These are phyloP conservation scores for Cercospora citrullina DNA, from an alignment of 2,329 filamentous ascomycete species.

Conservation along the genomic window DNA sequence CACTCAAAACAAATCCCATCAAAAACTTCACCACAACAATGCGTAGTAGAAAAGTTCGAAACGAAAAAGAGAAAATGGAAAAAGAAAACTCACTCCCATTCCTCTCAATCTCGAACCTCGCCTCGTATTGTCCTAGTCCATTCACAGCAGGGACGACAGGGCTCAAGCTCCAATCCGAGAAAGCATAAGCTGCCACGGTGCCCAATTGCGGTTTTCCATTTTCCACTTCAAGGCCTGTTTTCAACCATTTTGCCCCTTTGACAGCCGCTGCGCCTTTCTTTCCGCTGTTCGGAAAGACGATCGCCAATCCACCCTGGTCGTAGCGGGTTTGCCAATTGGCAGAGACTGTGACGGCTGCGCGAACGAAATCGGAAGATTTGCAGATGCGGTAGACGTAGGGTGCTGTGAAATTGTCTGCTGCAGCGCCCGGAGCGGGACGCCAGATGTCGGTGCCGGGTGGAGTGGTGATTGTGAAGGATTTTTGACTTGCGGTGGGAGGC, in stretches of 20 bases:
- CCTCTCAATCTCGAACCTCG: conserved; percentile 24
- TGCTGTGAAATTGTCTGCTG: conserved; percentile 23
- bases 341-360: conserved; percentile 19
- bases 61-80: not conserved
- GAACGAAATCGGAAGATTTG: conserved; percentile 13
- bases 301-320: conserved; percentile 23
- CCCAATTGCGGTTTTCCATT: conserved; percentile 22
- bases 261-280: not conserved
- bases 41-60: not conserved
- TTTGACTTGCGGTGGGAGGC: conserved; percentile 1
- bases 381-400: conserved; percentile 24
- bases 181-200: conserved; percentile 20
- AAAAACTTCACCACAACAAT: not conserved
- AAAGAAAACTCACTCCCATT: conserved; percentile 50
- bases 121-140: conserved; percentile 8
- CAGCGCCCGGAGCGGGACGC: conserved; percentile 19
- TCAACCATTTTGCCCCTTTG: conserved; percentile 18
- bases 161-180: conserved; percentile 24
- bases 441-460: conserved; percentile 25
- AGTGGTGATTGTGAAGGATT: conserved; percentile 22
- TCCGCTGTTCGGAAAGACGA: conserved; percentile 14
- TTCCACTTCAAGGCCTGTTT: conserved; percentile 21
- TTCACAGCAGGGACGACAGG: conserved; percentile 18
- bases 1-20: not conserved
- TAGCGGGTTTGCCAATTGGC: conserved; percentile 23